phyloP scores from a whole-genome alignment of 129 eudicot genomes.

The Scalesia atractyloides region DNA sequence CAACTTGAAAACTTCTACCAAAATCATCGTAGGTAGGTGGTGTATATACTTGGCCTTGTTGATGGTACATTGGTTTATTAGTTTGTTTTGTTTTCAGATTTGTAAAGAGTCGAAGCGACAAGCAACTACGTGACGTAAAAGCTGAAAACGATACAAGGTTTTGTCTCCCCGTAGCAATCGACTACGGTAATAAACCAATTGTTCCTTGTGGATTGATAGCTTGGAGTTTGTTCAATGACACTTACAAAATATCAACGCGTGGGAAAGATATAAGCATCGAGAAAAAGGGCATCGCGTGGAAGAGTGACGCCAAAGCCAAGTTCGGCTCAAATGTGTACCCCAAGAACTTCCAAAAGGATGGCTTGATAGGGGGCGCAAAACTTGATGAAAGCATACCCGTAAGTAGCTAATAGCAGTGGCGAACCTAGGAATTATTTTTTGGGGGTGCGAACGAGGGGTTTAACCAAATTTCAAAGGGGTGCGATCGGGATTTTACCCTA shows the following conservation, averaged over 20 bases:
- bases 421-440: too few relatives aligned
- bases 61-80: too few relatives aligned
- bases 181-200: constrained; percentile 37
- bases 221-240: constrained; percentile 93
- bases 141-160: constrained; percentile 18
- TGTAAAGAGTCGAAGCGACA: constrained; percentile 80
- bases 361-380: constrained; percentile 65
- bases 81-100: constrained; percentile 43
- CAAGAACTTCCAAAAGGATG: constrained; percentile 62
- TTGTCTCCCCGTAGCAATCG: constrained; percentile 54
- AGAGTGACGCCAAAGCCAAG: constrained; percentile 60
- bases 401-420: constrained; percentile 39
- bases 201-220: constrained; percentile 93
- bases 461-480: too few relatives aligned
- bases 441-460: too few relatives aligned
- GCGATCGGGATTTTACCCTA: too few relatives aligned
- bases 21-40: constrained; percentile 66
- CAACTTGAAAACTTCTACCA: constrained; percentile 86
- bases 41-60: neutral
- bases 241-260: constrained; percentile 51
- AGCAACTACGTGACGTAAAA: constrained; percentile 44
- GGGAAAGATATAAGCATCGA: constrained; percentile 42
- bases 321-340: constrained; percentile 78
- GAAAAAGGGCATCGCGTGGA: constrained; percentile 78
- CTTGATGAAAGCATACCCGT: constrained; percentile 68